Percentiles rank a stretch among this genome's conserved stretches.
Evolutionary conservation across 805 yeast species (phyloP).

Genomic region (Kodamaea laetipori): DNA sequence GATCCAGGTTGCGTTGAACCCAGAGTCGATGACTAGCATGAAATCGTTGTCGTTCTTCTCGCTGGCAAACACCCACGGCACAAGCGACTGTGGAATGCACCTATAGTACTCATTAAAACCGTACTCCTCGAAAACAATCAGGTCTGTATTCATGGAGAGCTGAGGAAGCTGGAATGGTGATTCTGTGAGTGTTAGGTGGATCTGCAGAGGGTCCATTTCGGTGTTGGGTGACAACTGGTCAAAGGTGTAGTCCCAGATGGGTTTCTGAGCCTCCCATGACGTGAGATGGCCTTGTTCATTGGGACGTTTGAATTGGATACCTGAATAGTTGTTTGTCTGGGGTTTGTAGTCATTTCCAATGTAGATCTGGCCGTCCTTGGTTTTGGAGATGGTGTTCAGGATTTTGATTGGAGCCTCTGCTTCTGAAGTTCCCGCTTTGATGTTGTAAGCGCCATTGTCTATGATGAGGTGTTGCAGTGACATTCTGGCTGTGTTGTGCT

Average conservation of each 20-base stretch:
- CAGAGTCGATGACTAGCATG: constrained; percentile 81
- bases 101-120: constrained; percentile 74
- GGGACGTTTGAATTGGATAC: constrained; percentile 76
- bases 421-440: constrained; percentile 52
- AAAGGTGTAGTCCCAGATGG: constrained; percentile 85
- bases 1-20: constrained; percentile 84
- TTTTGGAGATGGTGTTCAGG: constrained; percentile 70
- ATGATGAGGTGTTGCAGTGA: constrained; percentile 50
- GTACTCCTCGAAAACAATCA: constrained; percentile 91
- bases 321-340: constrained; percentile 70
- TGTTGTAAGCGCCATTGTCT: constrained; percentile 87
- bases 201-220: constrained; percentile 45
- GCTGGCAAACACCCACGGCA: constrained; percentile 54
- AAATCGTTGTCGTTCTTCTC: constrained; percentile 48
- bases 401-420: constrained; percentile 48
- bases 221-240: constrained; percentile 41
- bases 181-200: constrained; percentile 73
- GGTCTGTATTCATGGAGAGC: constrained; percentile 82
- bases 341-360: constrained; percentile 68
- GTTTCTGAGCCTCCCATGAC: constrained; percentile 88
- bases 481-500: constrained; percentile 7
- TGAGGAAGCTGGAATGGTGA: constrained; percentile 80
- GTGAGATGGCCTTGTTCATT: constrained; percentile 84
- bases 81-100: constrained; percentile 59
- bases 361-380: constrained; percentile 72